phyloP scores from a whole-genome alignment of 2,329 filamentous ascomycete genomes.

The Furcasterigmium furcatum region DNA sequence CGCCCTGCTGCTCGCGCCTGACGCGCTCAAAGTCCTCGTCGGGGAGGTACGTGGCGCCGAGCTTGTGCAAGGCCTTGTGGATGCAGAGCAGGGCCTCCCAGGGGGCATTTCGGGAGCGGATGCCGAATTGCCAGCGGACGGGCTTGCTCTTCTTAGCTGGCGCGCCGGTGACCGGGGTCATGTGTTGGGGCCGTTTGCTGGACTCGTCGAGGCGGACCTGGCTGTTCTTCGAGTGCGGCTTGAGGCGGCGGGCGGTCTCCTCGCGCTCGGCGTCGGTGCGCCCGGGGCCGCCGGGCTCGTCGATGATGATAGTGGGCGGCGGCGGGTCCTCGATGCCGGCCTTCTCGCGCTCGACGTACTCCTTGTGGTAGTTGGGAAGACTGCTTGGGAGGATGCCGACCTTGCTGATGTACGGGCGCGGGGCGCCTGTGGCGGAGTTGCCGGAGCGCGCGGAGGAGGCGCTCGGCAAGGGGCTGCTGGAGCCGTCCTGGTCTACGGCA shows the following conservation, averaged over 20 bases:
- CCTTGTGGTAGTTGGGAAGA: constrained; percentile 84
- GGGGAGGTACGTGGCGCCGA: constrained; percentile 84
- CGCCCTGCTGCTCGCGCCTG: constrained; percentile 26
- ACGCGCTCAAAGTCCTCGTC: constrained; percentile 56
- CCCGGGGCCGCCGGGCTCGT: constrained; percentile 41
- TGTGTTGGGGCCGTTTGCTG: constrained; percentile 54
- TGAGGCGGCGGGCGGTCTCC: constrained; percentile 75
- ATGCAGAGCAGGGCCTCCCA: constrained; percentile 94
- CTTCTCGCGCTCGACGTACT: constrained; percentile 76
- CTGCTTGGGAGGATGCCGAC: constrained; percentile 91
- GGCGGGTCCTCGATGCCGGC: constrained; percentile 44
- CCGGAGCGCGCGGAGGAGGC: constrained; percentile 53
- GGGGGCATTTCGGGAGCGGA: constrained; percentile 88
- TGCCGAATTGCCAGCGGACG: constrained; percentile 97
- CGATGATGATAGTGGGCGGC: constrained; percentile 39
- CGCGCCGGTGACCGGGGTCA: constrained; percentile 56
- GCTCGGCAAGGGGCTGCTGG: constrained; percentile 47
- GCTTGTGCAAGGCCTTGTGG: constrained; percentile 83
- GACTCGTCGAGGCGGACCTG: constrained; percentile 66
- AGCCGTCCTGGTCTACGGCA: constrained; percentile 29
- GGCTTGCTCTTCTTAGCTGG: constrained; percentile 71
- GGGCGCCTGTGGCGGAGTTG: constrained; percentile 44
- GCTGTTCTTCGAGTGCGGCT: constrained; percentile 76
- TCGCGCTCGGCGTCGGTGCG: constrained; percentile 73
- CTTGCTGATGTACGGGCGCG: constrained; percentile 69